Evolutionary conservation across 805 yeast genomes (phyloP).

Genomic region (Cephaloascus fragrans): DNA sequence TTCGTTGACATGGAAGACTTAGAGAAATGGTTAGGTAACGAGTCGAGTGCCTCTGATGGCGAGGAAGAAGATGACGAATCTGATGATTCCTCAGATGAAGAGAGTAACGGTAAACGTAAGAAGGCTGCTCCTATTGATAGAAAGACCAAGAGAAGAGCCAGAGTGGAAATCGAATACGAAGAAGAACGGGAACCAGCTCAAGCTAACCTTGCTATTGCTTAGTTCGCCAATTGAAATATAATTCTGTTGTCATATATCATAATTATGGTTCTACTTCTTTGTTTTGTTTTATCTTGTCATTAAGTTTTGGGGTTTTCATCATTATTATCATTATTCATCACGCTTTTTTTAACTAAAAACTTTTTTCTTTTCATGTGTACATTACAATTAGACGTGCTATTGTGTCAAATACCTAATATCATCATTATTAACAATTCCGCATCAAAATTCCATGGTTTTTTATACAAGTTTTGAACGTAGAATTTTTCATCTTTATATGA

Average conservation of each 20-base stretch:
- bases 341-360: no score
- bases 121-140: conserved; percentile 26
- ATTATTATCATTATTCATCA: no score
- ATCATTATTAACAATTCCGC: no score
- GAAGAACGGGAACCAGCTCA: conserved; percentile 46
- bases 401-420: no score
- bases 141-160: conserved; percentile 47
- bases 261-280: neutral
- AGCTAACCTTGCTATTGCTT: conserved; percentile 29
- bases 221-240: no score
- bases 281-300: neutral
- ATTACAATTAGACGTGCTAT: no score
- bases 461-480: no score
- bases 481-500: no score
- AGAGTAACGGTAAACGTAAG: conserved; percentile 25
- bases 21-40: conserved; percentile 70
- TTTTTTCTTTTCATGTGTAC: no score
- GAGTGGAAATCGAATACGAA: conserved; percentile 79
- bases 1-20: conserved; percentile 89
- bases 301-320: neutral
- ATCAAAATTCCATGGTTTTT: no score
- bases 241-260: no score
- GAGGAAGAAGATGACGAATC: conserved; percentile 17
- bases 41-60: conserved; percentile 24
- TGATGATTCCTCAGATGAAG: conserved; percentile 22